These are phyloP conservation scores for Colletotrichum sp. DNA, from an alignment of 2,329 filamentous ascomycete genomes.

Conservation along the genomic window DNA sequence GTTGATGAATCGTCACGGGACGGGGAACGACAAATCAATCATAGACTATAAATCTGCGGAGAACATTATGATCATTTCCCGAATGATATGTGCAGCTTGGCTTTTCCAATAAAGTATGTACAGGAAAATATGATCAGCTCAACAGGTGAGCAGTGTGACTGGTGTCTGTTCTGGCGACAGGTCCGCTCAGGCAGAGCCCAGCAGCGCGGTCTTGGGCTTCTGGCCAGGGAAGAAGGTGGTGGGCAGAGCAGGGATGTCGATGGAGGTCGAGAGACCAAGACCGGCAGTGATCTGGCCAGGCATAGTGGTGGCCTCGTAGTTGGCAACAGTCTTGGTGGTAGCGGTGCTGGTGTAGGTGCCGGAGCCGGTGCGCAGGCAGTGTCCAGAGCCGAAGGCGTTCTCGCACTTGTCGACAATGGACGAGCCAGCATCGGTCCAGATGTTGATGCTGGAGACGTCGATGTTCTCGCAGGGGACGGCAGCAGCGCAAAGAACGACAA, in stretches of 20 bases:
- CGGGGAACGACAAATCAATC: background rate
- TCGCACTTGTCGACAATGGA: conserved; percentile 49
- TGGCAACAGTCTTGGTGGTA: conserved; percentile 10
- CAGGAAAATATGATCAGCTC: background rate
- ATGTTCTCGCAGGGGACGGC: conserved; percentile 57
- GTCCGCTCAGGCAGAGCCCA: background rate
- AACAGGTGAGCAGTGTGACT: background rate
- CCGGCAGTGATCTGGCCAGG: conserved; percentile 5
- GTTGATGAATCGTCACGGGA: background rate
- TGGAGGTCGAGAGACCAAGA: conserved; percentile 5
- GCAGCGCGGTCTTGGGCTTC: background rate
- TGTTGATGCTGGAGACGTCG: conserved; percentile 53
- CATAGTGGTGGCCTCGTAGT: conserved; percentile 10
- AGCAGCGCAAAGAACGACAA: conserved; percentile 57
- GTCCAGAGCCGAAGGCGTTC: conserved; percentile 52
- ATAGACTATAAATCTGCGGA: background rate
- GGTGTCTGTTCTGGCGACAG: background rate
- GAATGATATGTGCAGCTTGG: background rate
- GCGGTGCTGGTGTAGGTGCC: conserved; percentile 9
- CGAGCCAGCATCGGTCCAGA: conserved; percentile 55
- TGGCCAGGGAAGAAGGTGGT: conserved; percentile 15
- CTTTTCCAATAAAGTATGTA: conserved; percentile 2
- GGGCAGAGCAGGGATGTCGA: conserved; percentile 10
- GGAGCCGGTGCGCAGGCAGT: conserved; percentile 34
- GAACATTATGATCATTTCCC: background rate